Evolutionary conservation across 164 flowering plant genomes (phyloP).

Genomic region (Stephania japonica): DNA sequence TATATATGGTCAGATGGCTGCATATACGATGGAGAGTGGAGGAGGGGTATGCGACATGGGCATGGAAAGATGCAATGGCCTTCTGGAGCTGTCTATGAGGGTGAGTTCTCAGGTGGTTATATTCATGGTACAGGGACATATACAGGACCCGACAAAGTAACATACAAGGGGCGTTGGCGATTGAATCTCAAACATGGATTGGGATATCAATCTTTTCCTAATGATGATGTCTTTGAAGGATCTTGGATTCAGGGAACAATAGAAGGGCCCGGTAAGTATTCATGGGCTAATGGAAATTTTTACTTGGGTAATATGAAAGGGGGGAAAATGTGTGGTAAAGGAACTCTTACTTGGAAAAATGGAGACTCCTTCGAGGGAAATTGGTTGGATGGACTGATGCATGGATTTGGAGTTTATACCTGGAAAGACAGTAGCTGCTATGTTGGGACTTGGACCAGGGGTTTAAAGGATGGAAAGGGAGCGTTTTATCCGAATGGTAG

Average conservation of each 20-base stretch:
- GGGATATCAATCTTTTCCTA: slow-evolving; percentile 69
- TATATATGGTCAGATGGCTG: slow-evolving; percentile 87
- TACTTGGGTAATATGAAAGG: slow-evolving; percentile 91
- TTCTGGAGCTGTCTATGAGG: slow-evolving; percentile 81
- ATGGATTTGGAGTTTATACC: slow-evolving; percentile 88
- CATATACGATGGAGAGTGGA: slow-evolving; percentile 86
- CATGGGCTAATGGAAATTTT: slow-evolving; percentile 85
- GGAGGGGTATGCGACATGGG: slow-evolving; percentile 84
- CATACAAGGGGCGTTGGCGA: slow-evolving; percentile 84
- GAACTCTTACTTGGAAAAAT: slow-evolving; percentile 81
- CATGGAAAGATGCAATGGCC: slow-evolving; percentile 67
- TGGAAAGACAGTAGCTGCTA: slow-evolving; percentile 92
- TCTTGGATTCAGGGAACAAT: slow-evolving; percentile 84
- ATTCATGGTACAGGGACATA: slow-evolving; percentile 80
- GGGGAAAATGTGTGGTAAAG: slow-evolving; percentile 91
- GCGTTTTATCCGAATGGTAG: slow-evolving; percentile 79
- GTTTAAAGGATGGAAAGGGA: slow-evolving; percentile 96
- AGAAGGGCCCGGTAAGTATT: slow-evolving; percentile 92
- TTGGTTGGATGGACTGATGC: slow-evolving; percentile 92
- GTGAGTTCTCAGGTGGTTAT: slow-evolving; percentile 92
- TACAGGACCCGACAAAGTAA: slow-evolving; percentile 37
- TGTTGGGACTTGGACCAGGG: slow-evolving; percentile 93
- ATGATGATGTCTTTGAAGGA: slow-evolving; percentile 90
- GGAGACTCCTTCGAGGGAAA: slow-evolving; percentile 95
- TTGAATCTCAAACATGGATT: slow-evolving; percentile 88